Evolutionary conservation across 2,329 filamentous ascomycete genomes (phyloP).

Genomic region (Tolypocladium capitatum): DNA sequence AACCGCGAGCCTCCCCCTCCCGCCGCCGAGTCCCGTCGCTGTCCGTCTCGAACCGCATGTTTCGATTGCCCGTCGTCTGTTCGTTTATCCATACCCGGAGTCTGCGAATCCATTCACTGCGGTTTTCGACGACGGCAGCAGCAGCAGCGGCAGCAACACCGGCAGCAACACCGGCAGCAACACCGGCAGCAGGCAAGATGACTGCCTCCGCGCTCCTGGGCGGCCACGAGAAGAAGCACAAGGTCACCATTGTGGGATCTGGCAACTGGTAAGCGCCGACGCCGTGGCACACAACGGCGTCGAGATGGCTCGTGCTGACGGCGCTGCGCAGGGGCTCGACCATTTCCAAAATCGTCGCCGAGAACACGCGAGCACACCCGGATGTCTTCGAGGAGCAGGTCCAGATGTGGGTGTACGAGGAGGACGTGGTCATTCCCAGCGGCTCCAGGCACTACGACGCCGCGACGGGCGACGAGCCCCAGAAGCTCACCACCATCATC

Average conservation of each 20-base stretch:
- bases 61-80: background rate
- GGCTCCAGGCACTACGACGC: slow-evolving; percentile 61
- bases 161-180: background rate
- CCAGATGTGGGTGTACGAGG: slow-evolving; percentile 99
- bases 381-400: slow-evolving; percentile 78
- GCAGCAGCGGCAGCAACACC: background rate
- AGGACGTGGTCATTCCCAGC: slow-evolving; percentile 63
- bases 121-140: background rate
- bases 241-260: slow-evolving; percentile 86
- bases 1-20: background rate
- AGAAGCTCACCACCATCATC: slow-evolving; percentile 85
- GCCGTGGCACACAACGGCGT: background rate
- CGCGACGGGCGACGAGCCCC: slow-evolving; percentile 48
- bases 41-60: slow-evolving; percentile 1
- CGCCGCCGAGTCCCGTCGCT: background rate
- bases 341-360: slow-evolving; percentile 91
- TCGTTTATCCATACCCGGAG: background rate
- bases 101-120: background rate
- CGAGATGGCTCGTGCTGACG: background rate
- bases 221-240: slow-evolving; percentile 60
- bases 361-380: slow-evolving; percentile 69
- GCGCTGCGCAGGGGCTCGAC: slow-evolving; percentile 63
- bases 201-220: slow-evolving; percentile 21
- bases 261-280: slow-evolving; percentile 67
- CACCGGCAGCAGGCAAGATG: slow-evolving; percentile 19